Conservation (phyloP, 1,284 basidiomycete genomes). For the Baeospora myosura region DNA sequence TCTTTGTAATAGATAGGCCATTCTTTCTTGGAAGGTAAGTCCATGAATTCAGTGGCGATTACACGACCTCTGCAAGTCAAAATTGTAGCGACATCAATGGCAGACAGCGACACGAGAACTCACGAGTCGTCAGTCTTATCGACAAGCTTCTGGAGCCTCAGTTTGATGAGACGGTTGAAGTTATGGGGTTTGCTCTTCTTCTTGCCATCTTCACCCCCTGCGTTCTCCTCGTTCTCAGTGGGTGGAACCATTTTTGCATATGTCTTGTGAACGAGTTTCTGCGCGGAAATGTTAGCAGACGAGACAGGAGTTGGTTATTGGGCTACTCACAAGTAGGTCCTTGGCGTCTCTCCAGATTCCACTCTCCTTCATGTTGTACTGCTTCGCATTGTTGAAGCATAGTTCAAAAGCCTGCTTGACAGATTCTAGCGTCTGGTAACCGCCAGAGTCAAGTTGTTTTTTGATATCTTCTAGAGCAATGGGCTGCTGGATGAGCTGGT, state of each 20-base stretch:
- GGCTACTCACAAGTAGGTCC: conserved; percentile 43
- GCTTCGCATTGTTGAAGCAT: conserved; percentile 86
- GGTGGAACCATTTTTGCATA: conserved; percentile 50
- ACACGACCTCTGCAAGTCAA: conserved; percentile 48
- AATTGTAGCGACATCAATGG: conserved; percentile 9
- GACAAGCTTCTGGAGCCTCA: conserved; percentile 61
- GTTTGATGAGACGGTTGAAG: conserved; percentile 54
- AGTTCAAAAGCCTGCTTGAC: conserved; percentile 79
- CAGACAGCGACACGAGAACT: conserved; percentile 15
- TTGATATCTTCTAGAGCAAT: conserved; percentile 86
- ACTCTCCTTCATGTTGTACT: conserved; percentile 84
- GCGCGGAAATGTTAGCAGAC: conserved; percentile 1
- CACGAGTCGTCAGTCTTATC: conserved; percentile 62
- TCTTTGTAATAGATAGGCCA: conserved; percentile 84
- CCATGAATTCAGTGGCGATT: conserved; percentile 74
- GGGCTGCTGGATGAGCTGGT: conserved; percentile 64
- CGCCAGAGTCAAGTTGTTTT: conserved; percentile 57
- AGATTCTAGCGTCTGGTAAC: conserved; percentile 62
- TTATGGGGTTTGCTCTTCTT: conserved; percentile 55
- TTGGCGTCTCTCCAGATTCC: conserved; percentile 82
- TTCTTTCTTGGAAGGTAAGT: conserved; percentile 69
- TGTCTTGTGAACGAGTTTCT: conserved; percentile 67
- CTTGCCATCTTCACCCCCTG: conserved; percentile 37
- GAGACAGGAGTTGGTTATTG: too few species aligned
- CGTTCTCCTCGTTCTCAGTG: too few species aligned